Conservation (phyloP, 345 rosid species). For the Eutrema heterophyllum region DNA sequence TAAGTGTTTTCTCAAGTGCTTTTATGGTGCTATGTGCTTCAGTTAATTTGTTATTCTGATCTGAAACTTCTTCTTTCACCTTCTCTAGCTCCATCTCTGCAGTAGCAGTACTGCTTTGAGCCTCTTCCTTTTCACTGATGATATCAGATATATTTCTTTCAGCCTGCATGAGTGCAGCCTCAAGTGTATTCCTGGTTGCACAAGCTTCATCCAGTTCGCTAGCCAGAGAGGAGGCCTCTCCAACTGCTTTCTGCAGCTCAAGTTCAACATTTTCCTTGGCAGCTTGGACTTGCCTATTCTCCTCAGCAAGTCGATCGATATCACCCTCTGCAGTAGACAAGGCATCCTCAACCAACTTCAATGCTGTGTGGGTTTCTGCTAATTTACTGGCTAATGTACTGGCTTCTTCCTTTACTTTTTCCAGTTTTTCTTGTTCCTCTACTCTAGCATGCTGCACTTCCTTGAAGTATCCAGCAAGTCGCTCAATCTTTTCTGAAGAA, state of each 20-base stretch:
- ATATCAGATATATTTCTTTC: conserved; percentile 50
- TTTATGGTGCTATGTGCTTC: conserved; percentile 55
- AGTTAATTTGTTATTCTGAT: conserved; percentile 46
- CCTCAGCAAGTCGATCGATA: conserved; percentile 44
- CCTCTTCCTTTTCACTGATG: conserved; percentile 67
- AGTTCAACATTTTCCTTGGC: conserved; percentile 45
- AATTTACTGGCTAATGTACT: conserved; percentile 38
- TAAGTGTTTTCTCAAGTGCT: conserved; percentile 57
- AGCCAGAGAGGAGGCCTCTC: conserved; percentile 46
- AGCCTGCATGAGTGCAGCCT: conserved; percentile 56
- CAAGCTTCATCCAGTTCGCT: conserved; percentile 47
- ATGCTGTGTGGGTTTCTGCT: conserved; percentile 42
- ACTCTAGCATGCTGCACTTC: conserved; percentile 53
- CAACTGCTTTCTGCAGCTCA: conserved; percentile 54
- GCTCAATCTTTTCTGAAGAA: conserved; percentile 56
- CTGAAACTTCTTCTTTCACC: conserved; percentile 42
- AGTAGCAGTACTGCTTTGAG: conserved; percentile 44
- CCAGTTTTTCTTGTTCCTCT: conserved; percentile 47
- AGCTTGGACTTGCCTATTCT: conserved; percentile 48
- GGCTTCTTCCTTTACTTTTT: conserved; percentile 45
- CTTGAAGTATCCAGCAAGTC: conserved; percentile 50
- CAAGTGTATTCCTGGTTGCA: conserved; percentile 51
- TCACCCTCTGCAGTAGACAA: conserved; percentile 47
- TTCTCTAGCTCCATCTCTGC: conserved; percentile 54
- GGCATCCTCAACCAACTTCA: conserved; percentile 50